phyloP scores from a whole-genome alignment of 139 green algal species.

The Gonium pectorale region DNA sequence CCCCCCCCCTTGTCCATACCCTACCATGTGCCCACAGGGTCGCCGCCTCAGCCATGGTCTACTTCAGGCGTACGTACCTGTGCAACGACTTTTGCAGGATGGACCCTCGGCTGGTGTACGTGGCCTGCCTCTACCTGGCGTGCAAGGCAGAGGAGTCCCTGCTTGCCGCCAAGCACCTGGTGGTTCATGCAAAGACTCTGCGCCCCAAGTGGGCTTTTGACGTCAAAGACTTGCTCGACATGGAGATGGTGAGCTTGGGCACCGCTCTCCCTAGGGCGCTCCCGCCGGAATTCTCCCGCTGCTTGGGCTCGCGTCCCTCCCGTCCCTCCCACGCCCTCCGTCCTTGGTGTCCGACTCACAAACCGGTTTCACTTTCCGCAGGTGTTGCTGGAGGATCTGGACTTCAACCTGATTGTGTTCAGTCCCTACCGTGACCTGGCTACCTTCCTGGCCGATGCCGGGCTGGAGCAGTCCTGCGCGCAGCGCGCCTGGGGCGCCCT shows the following conservation, averaged over 20 bases:
- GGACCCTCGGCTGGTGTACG: constrained; percentile 78
- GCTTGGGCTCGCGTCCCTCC: too few species aligned
- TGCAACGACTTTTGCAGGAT: constrained; percentile 55
- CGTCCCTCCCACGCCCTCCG: too few species aligned
- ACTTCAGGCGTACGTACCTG: constrained; percentile 77
- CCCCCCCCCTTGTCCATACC: too few species aligned
- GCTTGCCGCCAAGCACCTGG: constrained; percentile 77
- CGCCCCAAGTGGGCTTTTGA: constrained; percentile 57
- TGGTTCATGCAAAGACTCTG: constrained; percentile 61
- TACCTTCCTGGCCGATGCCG: constrained; percentile 35
- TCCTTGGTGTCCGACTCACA: too few species aligned
- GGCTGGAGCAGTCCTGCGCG: constrained; percentile 47
- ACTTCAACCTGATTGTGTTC: constrained; percentile 80
- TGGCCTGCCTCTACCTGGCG: constrained; percentile 83
- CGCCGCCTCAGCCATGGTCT: constrained; percentile 69
- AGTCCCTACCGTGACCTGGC: constrained; percentile 73
- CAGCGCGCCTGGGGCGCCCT: constrained; percentile 69
- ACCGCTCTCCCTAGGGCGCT: too few species aligned
- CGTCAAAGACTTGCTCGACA: constrained; percentile 73
- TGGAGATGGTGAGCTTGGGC: constrained; percentile 68
- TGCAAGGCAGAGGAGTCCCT: constrained; percentile 84
- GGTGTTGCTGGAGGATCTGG: constrained; percentile 77
- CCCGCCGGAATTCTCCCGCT: too few species aligned
- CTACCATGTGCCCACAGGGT: constrained; percentile 58
- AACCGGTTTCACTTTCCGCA: too few species aligned